Evolutionary conservation across 164 flowering plant species (phyloP).

Genomic region (Magnolia changhungtana): DNA sequence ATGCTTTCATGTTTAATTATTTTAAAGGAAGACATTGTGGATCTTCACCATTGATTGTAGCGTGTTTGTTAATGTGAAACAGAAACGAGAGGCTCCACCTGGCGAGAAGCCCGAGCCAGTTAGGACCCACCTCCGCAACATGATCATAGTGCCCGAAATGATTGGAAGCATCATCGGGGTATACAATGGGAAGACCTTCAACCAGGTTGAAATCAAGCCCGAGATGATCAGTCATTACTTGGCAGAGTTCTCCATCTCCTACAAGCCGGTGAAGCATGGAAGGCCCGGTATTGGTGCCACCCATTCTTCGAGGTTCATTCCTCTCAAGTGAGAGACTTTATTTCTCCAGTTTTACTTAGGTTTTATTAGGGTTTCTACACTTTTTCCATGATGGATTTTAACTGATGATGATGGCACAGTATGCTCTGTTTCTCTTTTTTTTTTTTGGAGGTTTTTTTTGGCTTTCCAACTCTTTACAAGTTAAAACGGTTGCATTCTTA

Average conservation of each 20-base stretch:
- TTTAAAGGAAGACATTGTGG: no score
- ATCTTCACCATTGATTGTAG: background rate
- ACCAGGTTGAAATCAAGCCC: constrained; percentile 25
- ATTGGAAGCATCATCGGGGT: constrained; percentile 23
- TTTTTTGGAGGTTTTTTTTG: background rate
- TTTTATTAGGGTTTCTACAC: background rate
- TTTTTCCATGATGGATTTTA: background rate
- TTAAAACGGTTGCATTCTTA: background rate
- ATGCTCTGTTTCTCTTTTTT: background rate
- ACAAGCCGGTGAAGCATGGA: constrained; percentile 25
- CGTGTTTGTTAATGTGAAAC: background rate
- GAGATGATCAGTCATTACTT: constrained; percentile 24
- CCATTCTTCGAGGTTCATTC: constrained; percentile 27
- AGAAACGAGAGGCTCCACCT: constrained; percentile 21
- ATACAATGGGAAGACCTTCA: constrained; percentile 22
- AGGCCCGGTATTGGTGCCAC: constrained; percentile 27
- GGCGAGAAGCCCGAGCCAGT: constrained; percentile 27
- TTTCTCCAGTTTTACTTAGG: background rate
- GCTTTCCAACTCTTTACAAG: background rate
- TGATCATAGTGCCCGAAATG: constrained; percentile 24
- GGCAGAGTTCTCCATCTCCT: constrained; percentile 23
- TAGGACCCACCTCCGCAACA: constrained; percentile 26
- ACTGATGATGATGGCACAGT: background rate
- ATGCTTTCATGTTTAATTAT: no score
- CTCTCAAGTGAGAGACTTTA: constrained; percentile 24